Evolutionary conservation across 192 early-diverging fungal species (phyloP).

Genomic region (Linnemannia exigua): DNA sequence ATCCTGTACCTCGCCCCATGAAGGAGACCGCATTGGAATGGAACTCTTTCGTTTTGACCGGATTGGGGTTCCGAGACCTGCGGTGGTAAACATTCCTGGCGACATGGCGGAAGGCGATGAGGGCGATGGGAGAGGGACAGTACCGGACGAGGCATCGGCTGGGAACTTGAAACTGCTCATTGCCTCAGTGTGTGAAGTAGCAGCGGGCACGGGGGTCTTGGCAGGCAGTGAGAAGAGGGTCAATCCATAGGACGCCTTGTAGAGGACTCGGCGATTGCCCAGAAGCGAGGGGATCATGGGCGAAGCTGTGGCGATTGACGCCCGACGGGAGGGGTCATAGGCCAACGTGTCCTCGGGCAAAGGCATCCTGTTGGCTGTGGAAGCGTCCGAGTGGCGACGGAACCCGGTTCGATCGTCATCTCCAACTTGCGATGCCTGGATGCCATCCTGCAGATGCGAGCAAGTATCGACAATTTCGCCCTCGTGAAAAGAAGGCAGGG

Average conservation of each 20-base stretch:
- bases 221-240: slow-evolving; percentile 38
- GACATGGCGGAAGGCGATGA: slow-evolving; percentile 21
- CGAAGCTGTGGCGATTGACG: slow-evolving; percentile 44
- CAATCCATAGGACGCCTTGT: slow-evolving; percentile 32
- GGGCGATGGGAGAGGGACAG: not conserved
- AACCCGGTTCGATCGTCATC: not conserved
- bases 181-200: slow-evolving; percentile 17
- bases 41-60: slow-evolving; percentile 50
- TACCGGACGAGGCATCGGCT: not conserved
- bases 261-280: slow-evolving; percentile 35
- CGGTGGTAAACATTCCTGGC: not conserved
- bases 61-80: not conserved
- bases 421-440: not conserved
- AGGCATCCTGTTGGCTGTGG: not conserved
- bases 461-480: slow-evolving; percentile 47
- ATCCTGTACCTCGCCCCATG: slow-evolving; percentile 28
- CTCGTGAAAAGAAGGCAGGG: slow-evolving; percentile 32
- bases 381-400: slow-evolving; percentile 34
- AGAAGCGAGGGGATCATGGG: slow-evolving; percentile 28
- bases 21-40: slow-evolving; percentile 45
- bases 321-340: slow-evolving; percentile 27
- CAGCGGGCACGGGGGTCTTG: not conserved
- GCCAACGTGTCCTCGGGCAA: slow-evolving; percentile 24
- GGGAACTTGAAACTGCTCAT: slow-evolving; percentile 54
- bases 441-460: slow-evolving; percentile 30